Percentiles rank a stretch among this genome's conserved stretches.
These are phyloP conservation scores for Tylopilus subfusipes DNA, from an alignment of 768 basidiomycete genomes.

Conservation along the genomic window DNA sequence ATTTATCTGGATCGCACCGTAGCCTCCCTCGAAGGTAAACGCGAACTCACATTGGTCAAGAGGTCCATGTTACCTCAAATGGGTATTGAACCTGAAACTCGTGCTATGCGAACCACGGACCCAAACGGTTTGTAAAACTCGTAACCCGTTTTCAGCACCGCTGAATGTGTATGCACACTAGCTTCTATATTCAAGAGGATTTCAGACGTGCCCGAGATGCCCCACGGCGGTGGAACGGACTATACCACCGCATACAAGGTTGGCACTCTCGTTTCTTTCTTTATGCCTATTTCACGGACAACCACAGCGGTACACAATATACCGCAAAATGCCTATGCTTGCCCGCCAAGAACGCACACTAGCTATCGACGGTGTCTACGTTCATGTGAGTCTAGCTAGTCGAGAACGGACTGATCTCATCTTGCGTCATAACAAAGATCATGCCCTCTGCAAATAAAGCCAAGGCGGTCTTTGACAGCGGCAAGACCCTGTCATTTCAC, in stretches of 20 bases:
- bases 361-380: constrained; percentile 93
- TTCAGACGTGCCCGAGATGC: constrained; percentile 59
- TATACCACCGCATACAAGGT: constrained; percentile 87
- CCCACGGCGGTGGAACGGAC: constrained; percentile 64
- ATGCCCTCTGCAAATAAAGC: constrained; percentile 81
- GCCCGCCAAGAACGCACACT: constrained; percentile 88
- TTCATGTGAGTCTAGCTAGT: constrained; percentile 56
- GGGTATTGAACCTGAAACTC: constrained; percentile 64
- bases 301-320: constrained; percentile 81
- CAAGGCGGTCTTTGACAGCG: constrained; percentile 82
- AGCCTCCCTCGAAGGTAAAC: constrained; percentile 87
- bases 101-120: constrained; percentile 73
- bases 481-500: constrained; percentile 90
- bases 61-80: constrained; percentile 70
- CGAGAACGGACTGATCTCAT: constrained; percentile 7
- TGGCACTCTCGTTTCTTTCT: constrained; percentile 3
- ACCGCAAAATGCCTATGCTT: constrained; percentile 92
- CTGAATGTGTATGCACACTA: constrained; percentile 25
- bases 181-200: constrained; percentile 93
- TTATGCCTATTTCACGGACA: not conserved
- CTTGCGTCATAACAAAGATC: constrained; percentile 48
- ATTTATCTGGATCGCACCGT: constrained; percentile 94
- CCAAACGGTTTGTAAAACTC: constrained; percentile 69
- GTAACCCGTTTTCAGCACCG: not conserved
- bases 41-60: constrained; percentile 78